These are phyloP conservation scores for Serendipita sp. DNA, from an alignment of 768 basidiomycete species.

Conservation along the genomic window DNA sequence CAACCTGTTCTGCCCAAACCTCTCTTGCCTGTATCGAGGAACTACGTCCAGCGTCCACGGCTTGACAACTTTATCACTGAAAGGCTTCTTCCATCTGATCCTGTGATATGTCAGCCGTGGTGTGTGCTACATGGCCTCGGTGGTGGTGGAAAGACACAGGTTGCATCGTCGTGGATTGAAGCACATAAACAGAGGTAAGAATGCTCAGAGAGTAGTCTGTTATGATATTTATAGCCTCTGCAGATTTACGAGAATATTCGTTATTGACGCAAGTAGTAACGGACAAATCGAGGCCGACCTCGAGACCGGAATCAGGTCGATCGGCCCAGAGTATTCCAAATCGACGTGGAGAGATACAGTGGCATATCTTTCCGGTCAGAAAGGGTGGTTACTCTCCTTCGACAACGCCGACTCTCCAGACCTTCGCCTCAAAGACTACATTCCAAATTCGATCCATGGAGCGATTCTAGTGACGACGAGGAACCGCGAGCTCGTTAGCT, in stretches of 20 bases:
- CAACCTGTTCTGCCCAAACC: neutral
- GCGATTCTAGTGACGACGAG: neutral
- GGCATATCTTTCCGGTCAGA: neutral
- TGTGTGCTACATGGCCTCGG: neutral
- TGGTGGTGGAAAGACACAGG: neutral
- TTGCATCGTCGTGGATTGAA: neutral
- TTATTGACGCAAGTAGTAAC: neutral
- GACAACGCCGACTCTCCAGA: neutral
- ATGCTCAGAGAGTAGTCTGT: no score
- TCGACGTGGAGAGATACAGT: neutral
- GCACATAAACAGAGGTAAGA: neutral
- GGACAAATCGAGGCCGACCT: neutral
- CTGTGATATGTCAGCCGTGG: neutral
- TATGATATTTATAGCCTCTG: neutral
- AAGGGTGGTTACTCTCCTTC: neutral
- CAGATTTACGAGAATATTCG: neutral
- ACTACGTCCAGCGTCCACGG: neutral
- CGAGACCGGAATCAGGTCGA: neutral
- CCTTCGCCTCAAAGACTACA: neutral
- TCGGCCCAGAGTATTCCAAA: neutral
- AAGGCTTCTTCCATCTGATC: neutral
- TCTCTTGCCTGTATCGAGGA: neutral
- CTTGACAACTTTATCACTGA: neutral
- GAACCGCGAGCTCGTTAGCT: neutral
- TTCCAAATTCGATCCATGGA: neutral